phyloP scores from a whole-genome alignment of 163 green algal species.

The Scenedesmus sp. region DNA sequence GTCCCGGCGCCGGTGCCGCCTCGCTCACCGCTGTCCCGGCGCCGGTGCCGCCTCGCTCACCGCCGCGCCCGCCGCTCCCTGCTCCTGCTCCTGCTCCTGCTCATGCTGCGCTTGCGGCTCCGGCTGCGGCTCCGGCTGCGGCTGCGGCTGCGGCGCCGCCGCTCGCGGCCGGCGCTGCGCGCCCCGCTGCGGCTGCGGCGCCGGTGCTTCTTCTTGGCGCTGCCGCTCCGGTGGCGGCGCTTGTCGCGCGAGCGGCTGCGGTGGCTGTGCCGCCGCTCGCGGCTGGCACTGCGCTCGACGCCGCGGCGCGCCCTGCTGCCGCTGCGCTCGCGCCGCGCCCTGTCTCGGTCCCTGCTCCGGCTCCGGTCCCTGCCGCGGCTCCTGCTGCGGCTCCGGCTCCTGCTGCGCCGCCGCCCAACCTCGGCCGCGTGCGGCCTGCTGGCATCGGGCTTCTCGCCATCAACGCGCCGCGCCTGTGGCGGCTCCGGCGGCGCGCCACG shows the following conservation, averaged over 20 bases:
- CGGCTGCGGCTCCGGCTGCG: conserved; percentile 6
- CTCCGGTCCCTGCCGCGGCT: background rate
- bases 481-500: too few species aligned
- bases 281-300: conserved; percentile 1
- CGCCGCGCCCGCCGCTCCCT: background rate
- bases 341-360: too few species aligned
- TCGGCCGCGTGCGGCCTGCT: too few species aligned
- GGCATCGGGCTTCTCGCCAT: too few species aligned
- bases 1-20: background rate
- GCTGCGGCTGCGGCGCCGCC: background rate
- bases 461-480: too few species aligned
- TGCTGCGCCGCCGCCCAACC: too few species aligned
- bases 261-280: background rate
- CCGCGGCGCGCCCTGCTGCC: conserved; percentile 12
- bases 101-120: conserved; percentile 7
- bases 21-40: background rate
- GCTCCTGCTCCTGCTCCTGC: background rate
- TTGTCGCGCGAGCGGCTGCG: conserved; percentile 14
- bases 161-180: too few species aligned
- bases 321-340: conserved; percentile 7
- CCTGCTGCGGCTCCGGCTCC: conserved; percentile 1
- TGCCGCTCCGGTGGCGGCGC: background rate
- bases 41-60: background rate
- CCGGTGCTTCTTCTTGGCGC: background rate
- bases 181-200: background rate